Evolutionary conservation across 2,329 filamentous ascomycete genomes (phyloP), one percentile per base, ranked within the genome.

Genomic region (Aspergillus novofumigatus): DNA sequence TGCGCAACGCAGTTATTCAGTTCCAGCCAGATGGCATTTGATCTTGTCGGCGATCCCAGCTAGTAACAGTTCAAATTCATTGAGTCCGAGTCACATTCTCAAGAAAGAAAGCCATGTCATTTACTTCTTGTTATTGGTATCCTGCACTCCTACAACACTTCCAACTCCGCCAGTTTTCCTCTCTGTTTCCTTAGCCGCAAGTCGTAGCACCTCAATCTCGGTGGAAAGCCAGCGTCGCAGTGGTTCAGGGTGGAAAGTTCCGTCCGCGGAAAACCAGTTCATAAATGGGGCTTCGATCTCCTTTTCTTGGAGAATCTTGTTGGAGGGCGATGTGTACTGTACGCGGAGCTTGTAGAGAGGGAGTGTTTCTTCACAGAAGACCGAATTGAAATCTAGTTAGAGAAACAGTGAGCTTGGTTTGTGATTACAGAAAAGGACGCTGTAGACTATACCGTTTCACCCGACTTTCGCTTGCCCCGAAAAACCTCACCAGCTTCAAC

Each of bases 401-500:
- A 50, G 5, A 25, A 26, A 47, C 10, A 52, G 49, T 60, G 35
- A 63, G 60, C 38, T 38, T 47, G 4, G 9, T 21, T 3, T 47
- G 10, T 26, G 10, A 23, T 8, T 10, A 25, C n/a, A 25, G 21
- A 14, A 7, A 23, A 14, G 3, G 44, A 4, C 17, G 2, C 23
- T 20, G 38, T 42, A 51, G 11, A 38, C 64, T 75, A 61, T 75
- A 79, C 75, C 66, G 89, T 85, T 78, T 85, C 87, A 41, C 86
- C 83, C 7, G 90, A 90, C 14, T 85, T 82, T 54, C 79, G 79
- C 11, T 85, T 85, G 0, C 93, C 94, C 55, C 88, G 83, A 72
- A 97, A 99, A 9, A 97, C 83, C 35, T 86, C 83, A 0, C 90
- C 88, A 64, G 87, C 87, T 79, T 99, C 94, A 25, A 94, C 88